Evolutionary conservation across 1,139 yeast species (phyloP).

Genomic region (Casaregolazyma lundiana): DNA sequence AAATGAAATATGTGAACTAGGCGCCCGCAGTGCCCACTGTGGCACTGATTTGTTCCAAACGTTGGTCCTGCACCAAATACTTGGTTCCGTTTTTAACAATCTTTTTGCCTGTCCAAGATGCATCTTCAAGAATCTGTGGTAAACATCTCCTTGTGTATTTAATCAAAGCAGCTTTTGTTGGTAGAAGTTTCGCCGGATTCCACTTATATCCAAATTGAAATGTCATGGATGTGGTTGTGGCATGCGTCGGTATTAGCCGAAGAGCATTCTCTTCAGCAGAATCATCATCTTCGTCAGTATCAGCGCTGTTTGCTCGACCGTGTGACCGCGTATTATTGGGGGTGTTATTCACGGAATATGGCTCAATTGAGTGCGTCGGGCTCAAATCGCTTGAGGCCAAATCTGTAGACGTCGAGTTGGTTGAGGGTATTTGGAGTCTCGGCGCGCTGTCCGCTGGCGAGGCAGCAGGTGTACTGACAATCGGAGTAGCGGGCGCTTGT

Average conservation of each 20-base stretch:
- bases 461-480: too few relatives aligned
- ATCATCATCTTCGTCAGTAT: constrained; percentile 9
- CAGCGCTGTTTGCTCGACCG: not conserved
- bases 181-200: constrained; percentile 27
- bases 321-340: too few relatives aligned
- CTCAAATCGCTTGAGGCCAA: not conserved
- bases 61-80: constrained; percentile 22
- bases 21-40: constrained; percentile 7
- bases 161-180: constrained; percentile 21
- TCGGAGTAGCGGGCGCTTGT: not conserved
- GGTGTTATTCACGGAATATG: not conserved
- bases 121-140: constrained; percentile 27
- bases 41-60: constrained; percentile 10
- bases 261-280: constrained; percentile 10
- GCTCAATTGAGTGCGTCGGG: not conserved
- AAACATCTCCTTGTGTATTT: constrained; percentile 33
- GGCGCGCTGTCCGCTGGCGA: too few relatives aligned
- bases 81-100: constrained; percentile 24
- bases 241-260: constrained; percentile 10
- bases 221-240: constrained; percentile 14
- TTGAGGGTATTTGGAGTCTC: too few relatives aligned
- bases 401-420: not conserved
- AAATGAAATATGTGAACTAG: not conserved
- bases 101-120: constrained; percentile 33
- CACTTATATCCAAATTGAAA: constrained; percentile 22